Percentiles rank a stretch among this genome's conserved stretches.
Conservation (phyloP, 2,329 filamentous ascomycete species). For the Nannizzia gypsea region DNA sequence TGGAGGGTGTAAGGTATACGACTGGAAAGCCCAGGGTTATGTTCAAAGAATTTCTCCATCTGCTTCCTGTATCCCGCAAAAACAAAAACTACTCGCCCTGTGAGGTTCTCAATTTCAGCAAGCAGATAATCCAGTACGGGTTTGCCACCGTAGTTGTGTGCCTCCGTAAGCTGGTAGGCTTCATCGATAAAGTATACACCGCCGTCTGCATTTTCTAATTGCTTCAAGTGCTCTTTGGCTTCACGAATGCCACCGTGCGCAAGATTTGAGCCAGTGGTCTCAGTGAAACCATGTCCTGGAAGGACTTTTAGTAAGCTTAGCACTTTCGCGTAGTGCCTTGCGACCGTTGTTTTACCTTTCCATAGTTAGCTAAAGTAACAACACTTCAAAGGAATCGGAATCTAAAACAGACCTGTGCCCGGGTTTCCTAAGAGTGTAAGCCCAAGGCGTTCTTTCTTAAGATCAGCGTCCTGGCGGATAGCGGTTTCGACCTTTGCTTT, state of each 20-base stretch:
- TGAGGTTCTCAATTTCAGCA: conserved; percentile 59
- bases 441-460: conserved; percentile 50
- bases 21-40: conserved; percentile 60
- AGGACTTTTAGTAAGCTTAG: conserved; percentile 51
- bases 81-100: conserved; percentile 58
- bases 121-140: conserved; percentile 60
- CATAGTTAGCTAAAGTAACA: conserved; percentile 9
- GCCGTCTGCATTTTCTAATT: conserved; percentile 47
- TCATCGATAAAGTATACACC: conserved; percentile 70
- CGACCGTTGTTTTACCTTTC: conserved; percentile 61
- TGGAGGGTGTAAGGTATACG: conserved; percentile 55
- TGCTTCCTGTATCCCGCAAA: conserved; percentile 61
- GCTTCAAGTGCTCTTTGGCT: conserved; percentile 46
- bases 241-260: conserved; percentile 50
- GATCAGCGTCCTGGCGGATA: conserved; percentile 45
- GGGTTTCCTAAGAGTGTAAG: conserved; percentile 59
- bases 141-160: conserved; percentile 45
- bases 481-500: conserved; percentile 52
- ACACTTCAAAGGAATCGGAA: not conserved
- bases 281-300: conserved; percentile 48
- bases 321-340: conserved; percentile 56
- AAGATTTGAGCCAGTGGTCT: conserved; percentile 57
- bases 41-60: conserved; percentile 65
- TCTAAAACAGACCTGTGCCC: conserved; percentile 48
- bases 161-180: conserved; percentile 59